Base-by-base conservation (phyloP, 768 basidiomycete species). In the Boletus reticulatus region DNA sequence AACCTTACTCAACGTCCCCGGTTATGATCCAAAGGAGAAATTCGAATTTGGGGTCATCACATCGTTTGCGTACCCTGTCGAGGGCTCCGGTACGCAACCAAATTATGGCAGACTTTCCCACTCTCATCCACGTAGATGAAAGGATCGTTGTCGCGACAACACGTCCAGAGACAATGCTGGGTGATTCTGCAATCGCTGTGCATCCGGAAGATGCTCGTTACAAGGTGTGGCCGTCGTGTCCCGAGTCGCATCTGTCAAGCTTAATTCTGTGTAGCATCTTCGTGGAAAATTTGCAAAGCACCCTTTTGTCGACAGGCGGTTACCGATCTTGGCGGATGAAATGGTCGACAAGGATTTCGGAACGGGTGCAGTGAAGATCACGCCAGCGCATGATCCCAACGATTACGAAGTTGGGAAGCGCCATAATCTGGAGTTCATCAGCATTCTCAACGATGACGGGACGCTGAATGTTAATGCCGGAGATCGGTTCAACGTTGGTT, bases 311-410 rank as follows among this genome's bases (percentile, higher is more conserved):
- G 73, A 84, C 56, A 85, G 97, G 44, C 83, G 85, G 16, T 77
- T 99, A 44, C 96, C 93, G 14, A 96, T 99, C 69, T 76, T 98
- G 54, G 79, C 85, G 29, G 96, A 98, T 66, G 76, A 80, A 20
- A 88, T 94, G 70, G 87, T 97, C 55, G 96, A 98, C 68, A 97
- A 93, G 87, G 80, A 82, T 11, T 98, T 98, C 63, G 97, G 97
- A 37, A 99, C 97, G 31, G 97, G 97, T 69, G 97, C 96, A 1
- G 96, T 98, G 49, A 98, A 99, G 77, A 98, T 98, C 66, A 98
- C 97, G 0, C 97, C 97, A 16, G 97, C 96, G 0, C 97, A 98
- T 67, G 97, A 98, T 70, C 90, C 87, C 16, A 95, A 95, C 67
- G 96, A 98, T 80, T 98, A 96, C 72, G 93, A 94, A 61, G 94